These are phyloP conservation scores for Mycena maculata DNA, from an alignment of 768 basidiomycete genomes.

Conservation along the genomic window DNA sequence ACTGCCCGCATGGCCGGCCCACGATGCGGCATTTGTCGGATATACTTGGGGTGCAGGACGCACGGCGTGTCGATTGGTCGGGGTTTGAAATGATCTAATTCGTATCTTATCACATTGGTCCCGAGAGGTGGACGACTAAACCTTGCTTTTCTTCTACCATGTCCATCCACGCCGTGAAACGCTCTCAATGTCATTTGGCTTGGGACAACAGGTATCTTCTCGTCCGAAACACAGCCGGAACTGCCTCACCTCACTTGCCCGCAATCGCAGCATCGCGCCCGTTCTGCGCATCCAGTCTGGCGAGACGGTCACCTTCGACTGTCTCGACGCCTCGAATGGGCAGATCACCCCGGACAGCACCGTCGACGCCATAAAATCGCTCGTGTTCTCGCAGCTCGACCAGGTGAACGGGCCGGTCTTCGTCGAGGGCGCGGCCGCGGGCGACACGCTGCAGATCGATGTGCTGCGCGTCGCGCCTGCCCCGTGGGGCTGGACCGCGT, in stretches of 20 bases:
- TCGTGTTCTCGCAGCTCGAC: conserved; percentile 62
- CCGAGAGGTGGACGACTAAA: no score
- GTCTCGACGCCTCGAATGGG: conserved; percentile 73
- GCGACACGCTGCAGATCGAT: conserved; percentile 71
- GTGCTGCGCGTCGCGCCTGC: conserved; percentile 64
- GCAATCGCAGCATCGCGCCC: conserved; percentile 59
- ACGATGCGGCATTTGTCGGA: conserved; percentile 84
- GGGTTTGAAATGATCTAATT: conserved; percentile 7
- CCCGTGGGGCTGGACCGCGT: conserved; percentile 72
- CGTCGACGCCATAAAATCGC: conserved; percentile 45
- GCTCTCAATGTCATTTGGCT: conserved; percentile 63
- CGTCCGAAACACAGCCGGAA: neutral
- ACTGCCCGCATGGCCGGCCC: conserved; percentile 88
- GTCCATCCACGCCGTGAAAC: conserved; percentile 68
- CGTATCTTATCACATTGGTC: neutral
- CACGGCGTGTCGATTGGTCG: conserved; percentile 19
- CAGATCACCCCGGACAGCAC: conserved; percentile 62
- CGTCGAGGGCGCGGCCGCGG: conserved; percentile 62
- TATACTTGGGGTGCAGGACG: conserved; percentile 44
- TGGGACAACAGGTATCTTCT: conserved; percentile 68
- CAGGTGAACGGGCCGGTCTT: conserved; percentile 72
- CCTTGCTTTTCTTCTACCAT: conserved; percentile 21
- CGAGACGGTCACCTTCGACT: conserved; percentile 66
- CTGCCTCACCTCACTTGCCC: neutral
- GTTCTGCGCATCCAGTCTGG: conserved; percentile 63